A percentile compares a stretch with the other conserved stretches of the same genome.
These are phyloP conservation scores for Fusarium sp. DNA, from an alignment of 2,329 filamentous ascomycete species.

Conservation along the genomic window DNA sequence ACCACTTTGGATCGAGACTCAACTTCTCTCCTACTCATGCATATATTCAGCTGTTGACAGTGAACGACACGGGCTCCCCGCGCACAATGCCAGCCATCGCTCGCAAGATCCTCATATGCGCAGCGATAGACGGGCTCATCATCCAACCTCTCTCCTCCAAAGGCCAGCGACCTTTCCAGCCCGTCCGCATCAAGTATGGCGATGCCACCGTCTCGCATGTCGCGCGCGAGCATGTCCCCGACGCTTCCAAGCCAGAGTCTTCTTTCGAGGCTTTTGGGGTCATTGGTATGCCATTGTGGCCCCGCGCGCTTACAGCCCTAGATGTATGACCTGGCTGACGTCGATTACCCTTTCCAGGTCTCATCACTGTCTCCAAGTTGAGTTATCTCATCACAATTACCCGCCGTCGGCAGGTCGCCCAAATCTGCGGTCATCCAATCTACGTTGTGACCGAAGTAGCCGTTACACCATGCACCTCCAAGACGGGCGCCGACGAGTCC, in stretches of 20 bases:
- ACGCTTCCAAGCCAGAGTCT: conserved; percentile 57
- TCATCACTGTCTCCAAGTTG: conserved; percentile 83
- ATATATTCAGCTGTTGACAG: conserved; percentile 4
- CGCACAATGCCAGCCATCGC: conserved; percentile 78
- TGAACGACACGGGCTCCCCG: conserved; percentile 16
- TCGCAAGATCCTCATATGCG: conserved; percentile 83
- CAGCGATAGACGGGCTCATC: conserved; percentile 84
- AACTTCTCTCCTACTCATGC: conserved; percentile 14
- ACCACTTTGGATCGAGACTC: background rate
- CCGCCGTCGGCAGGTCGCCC: conserved; percentile 87
- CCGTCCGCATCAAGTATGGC: conserved; percentile 78
- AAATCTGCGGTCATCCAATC: conserved; percentile 83
- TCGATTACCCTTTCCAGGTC: conserved; percentile 64
- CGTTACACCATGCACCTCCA: conserved; percentile 87
- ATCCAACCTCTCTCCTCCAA: conserved; percentile 77
- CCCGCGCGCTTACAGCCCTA: conserved; percentile 16
- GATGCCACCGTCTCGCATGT: conserved; percentile 62
- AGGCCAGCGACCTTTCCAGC: conserved; percentile 65
- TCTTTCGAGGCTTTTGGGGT: conserved; percentile 72
- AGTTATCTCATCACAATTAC: conserved; percentile 91
- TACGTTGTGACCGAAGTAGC: conserved; percentile 92
- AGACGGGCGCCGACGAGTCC: conserved; percentile 77
- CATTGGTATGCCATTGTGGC: conserved; percentile 58
- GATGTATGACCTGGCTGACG: conserved; percentile 20
- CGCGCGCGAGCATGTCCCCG: conserved; percentile 59